Evolutionary conservation across 257 asterid species (phyloP).

Genomic region (Craterostigma plantagineum): DNA sequence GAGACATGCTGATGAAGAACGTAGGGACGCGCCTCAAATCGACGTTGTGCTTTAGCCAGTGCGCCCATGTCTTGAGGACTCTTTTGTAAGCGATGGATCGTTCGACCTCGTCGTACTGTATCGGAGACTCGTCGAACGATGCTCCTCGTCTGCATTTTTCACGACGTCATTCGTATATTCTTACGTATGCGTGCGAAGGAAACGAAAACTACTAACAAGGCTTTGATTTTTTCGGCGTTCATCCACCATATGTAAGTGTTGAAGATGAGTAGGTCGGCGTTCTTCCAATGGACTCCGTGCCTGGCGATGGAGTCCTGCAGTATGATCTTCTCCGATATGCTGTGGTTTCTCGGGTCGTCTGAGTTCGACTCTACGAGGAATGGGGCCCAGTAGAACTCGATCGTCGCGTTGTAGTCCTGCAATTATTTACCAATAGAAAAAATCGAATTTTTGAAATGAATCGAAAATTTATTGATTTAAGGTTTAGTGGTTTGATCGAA

Average conservation of each 20-base stretch:
- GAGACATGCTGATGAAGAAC: conserved; percentile 39
- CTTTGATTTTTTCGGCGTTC: conserved; percentile 17
- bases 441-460: not conserved
- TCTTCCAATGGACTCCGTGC: conserved; percentile 30
- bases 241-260: conserved; percentile 67
- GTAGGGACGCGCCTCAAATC: conserved; percentile 16
- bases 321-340: conserved; percentile 17
- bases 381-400: conserved; percentile 53
- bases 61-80: conserved; percentile 32
- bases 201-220: conserved; percentile 16
- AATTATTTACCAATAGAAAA: too few relatives aligned
- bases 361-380: conserved; percentile 48
- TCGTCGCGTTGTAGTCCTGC: conserved; percentile 34
- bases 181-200: not conserved
- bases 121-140: conserved; percentile 16
- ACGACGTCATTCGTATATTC: too few relatives aligned
- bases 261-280: conserved; percentile 36
- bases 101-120: conserved; percentile 10
- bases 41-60: conserved; percentile 17
- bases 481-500: not conserved
- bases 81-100: conserved; percentile 15
- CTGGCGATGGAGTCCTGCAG: conserved; percentile 24
- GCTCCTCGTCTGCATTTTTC: conserved; percentile 8
- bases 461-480: not conserved
- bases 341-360: conserved; percentile 40